phyloP scores from a whole-genome alignment of 2,329 filamentous ascomycete species.

The Trichoderma brevicompactum region DNA sequence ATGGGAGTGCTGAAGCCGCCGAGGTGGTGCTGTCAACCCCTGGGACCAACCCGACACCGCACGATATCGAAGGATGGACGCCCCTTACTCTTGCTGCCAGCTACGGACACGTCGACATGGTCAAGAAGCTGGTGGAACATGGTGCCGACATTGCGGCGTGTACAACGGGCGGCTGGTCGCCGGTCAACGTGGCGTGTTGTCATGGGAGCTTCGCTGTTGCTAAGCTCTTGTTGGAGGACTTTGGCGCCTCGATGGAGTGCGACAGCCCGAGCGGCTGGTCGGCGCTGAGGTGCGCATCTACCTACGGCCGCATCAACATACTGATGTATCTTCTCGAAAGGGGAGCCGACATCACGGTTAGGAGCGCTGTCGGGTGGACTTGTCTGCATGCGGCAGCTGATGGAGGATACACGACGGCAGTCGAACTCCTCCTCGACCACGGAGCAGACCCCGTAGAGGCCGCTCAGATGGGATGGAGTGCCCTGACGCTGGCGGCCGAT shows the following conservation, averaged over 20 bases:
- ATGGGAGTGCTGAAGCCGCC: conserved; percentile 8
- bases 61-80: conserved; percentile 19
- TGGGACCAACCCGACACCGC: neutral
- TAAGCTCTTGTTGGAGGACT: conserved; percentile 21
- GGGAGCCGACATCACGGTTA: conserved; percentile 17
- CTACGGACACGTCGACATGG: conserved; percentile 15
- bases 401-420: conserved; percentile 16
- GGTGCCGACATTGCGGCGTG: neutral
- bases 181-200: conserved; percentile 19
- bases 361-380: conserved; percentile 22
- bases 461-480: conserved; percentile 11
- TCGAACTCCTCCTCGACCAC: conserved; percentile 25
- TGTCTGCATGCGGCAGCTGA: conserved; percentile 26
- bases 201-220: conserved; percentile 3
- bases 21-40: conserved; percentile 10
- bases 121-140: conserved; percentile 7
- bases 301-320: conserved; percentile 15
- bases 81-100: conserved; percentile 17
- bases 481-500: conserved; percentile 23
- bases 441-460: neutral
- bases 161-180: conserved; percentile 18
- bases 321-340: conserved; percentile 25
- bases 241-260: conserved; percentile 17
- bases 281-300: conserved; percentile 16
- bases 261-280: conserved; percentile 13